These are phyloP conservation scores for Fusarium oligoseptatum DNA, from an alignment of 2,329 filamentous ascomycete genomes.

Conservation along the genomic window DNA sequence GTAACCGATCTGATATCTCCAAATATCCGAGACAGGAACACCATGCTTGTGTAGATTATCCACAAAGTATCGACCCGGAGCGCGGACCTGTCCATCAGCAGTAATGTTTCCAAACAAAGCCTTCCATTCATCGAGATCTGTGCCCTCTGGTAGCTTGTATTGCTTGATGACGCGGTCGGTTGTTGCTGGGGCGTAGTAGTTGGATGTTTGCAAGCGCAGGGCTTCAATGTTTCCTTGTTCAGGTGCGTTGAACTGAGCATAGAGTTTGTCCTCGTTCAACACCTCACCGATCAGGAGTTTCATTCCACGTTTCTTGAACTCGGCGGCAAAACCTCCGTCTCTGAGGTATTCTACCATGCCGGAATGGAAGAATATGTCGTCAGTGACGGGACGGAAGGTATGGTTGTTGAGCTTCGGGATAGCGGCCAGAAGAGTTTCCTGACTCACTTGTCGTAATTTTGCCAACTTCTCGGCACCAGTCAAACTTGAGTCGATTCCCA, in stretches of 20 bases:
- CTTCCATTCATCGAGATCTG: slow-evolving; percentile 53
- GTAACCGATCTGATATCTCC: slow-evolving; percentile 59
- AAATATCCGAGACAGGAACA: slow-evolving; percentile 51
- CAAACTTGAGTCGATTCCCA: slow-evolving; percentile 44
- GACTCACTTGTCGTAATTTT: slow-evolving; percentile 48
- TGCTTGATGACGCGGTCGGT: slow-evolving; percentile 52
- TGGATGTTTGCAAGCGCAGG: slow-evolving; percentile 54
- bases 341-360: slow-evolving; percentile 56
- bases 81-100: slow-evolving; percentile 56
- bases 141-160: slow-evolving; percentile 51
- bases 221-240: slow-evolving; percentile 50
- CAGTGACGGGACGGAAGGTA: slow-evolving; percentile 61
- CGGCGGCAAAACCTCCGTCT: slow-evolving; percentile 52
- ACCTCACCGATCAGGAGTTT: slow-evolving; percentile 59
- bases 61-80: slow-evolving; percentile 51
- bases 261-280: slow-evolving; percentile 59
- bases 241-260: slow-evolving; percentile 56
- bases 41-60: slow-evolving; percentile 50
- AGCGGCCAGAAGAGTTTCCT: slow-evolving; percentile 50
- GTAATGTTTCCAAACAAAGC: slow-evolving; percentile 54
- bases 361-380: slow-evolving; percentile 55
- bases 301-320: slow-evolving; percentile 52
- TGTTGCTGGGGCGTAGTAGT: slow-evolving; percentile 58
- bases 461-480: slow-evolving; percentile 48
- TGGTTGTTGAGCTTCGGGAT: slow-evolving; percentile 58